Conservation (phyloP, 257 asterid species). For the Misopates orontium region DNA sequence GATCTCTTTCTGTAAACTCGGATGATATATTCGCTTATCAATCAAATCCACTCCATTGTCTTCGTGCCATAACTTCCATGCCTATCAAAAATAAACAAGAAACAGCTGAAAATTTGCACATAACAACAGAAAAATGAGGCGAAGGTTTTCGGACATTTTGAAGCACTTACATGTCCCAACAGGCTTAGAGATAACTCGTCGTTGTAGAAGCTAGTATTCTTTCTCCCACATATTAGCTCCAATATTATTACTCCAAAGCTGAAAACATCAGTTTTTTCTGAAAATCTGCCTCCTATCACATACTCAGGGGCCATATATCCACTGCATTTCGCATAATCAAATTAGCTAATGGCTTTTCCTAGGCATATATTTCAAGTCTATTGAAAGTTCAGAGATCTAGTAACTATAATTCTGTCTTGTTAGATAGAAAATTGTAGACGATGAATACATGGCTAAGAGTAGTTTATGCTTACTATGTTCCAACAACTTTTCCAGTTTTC, state of each 20-base stretch:
- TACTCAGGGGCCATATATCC: slow-evolving; percentile 48
- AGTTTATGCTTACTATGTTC: slow-evolving; percentile 36
- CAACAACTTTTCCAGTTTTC: slow-evolving; percentile 35
- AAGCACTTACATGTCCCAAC: slow-evolving; percentile 31
- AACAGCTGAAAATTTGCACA: too few relatives aligned
- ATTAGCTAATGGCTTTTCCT: too few relatives aligned
- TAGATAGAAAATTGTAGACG: too few relatives aligned
- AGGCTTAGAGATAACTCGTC: slow-evolving; percentile 26
- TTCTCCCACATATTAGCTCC: slow-evolving; percentile 31
- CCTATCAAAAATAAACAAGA: slow-evolving; percentile 6
- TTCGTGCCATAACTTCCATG: slow-evolving; percentile 30
- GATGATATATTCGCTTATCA: slow-evolving; percentile 17
- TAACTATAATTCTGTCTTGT: too few relatives aligned
- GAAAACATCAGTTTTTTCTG: slow-evolving; percentile 35
- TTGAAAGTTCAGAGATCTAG: too few relatives aligned
- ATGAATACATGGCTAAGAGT: too few relatives aligned
- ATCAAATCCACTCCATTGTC: slow-evolving; percentile 1
- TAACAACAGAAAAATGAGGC: too few relatives aligned
- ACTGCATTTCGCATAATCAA: slow-evolving; percentile 18
- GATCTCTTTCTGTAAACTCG: neutral
- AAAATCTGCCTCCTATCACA: slow-evolving; percentile 37
- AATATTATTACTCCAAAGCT: slow-evolving; percentile 38
- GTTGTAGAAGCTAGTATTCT: slow-evolving; percentile 24
- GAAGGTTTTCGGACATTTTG: neutral
- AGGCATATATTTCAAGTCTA: too few relatives aligned